A percentile compares a stretch with the other conserved stretches of the same genome.
Evolutionary conservation across 345 rosid genomes (phyloP).

Genomic region (Adansonia digitata): DNA sequence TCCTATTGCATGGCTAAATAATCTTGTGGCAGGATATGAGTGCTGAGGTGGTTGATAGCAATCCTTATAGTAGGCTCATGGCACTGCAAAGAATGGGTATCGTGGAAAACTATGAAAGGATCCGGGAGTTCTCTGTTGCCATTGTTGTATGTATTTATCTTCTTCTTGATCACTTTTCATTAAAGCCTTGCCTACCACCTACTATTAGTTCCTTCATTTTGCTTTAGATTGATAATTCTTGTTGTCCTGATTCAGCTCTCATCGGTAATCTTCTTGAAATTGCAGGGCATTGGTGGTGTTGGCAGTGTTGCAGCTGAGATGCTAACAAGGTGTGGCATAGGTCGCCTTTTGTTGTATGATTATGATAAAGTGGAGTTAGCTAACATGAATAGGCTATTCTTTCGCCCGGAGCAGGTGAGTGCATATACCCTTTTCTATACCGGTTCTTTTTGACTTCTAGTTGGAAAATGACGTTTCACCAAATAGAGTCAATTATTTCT

Average conservation of each 20-base stretch:
- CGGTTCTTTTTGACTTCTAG: neutral
- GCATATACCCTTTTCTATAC: neutral
- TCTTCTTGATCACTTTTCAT: constrained; percentile 11
- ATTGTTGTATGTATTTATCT: constrained; percentile 73
- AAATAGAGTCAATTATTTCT: neutral
- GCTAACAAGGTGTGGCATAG: constrained; percentile 96
- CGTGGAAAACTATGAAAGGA: constrained; percentile 82
- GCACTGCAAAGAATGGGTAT: constrained; percentile 99
- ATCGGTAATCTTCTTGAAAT: constrained; percentile 11
- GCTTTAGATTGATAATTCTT: neutral
- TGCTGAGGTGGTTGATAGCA: constrained; percentile 92
- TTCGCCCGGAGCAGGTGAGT: constrained; percentile 90
- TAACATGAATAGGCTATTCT: constrained; percentile 93
- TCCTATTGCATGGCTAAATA: constrained; percentile 1
- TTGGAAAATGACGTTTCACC: neutral
- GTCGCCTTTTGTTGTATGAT: constrained; percentile 92
- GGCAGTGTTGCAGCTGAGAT: constrained; percentile 99
- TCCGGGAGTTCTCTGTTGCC: constrained; percentile 88
- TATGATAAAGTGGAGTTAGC: constrained; percentile 95
- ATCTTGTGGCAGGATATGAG: constrained; percentile 71
- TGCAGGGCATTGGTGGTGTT: constrained; percentile 93
- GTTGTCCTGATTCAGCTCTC: neutral
- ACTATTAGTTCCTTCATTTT: neutral
- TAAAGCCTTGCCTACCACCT: neutral
- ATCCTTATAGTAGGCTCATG: constrained; percentile 98